Evolutionary conservation across 2,329 filamentous ascomycete genomes (phyloP), one percentile per base, ranked within the genome.

Genomic region (Anisogramma anomala): DNA sequence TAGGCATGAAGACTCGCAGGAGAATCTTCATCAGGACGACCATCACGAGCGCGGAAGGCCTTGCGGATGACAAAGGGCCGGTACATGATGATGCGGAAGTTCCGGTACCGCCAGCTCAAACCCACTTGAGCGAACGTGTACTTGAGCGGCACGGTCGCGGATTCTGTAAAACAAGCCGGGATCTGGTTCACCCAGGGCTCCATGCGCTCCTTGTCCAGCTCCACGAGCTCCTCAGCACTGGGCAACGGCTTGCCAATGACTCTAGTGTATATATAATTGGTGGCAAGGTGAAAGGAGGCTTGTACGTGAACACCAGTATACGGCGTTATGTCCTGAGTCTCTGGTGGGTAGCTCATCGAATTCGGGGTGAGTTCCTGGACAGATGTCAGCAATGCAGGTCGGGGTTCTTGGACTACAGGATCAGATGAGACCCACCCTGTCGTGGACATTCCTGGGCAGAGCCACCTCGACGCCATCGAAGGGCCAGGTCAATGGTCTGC

Each of bases 81-180:
- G 45, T 67, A 68, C 58, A 68, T 66, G 39, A 69, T 63, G 48
- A 69, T 66, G 14, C 64, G 58, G 28, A 69, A 54, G 39, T 69
- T 69, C 6, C 61, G 56, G 28, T 57, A 56, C 10, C 66, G 57
- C 62, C 65, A 68, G 35, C 56, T 56, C 53, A 67, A 63, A 15
- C 68, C 60, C 3, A 58, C 58, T 18, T 67, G 62, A 1, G 60
- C 55, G 9, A 66, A 56, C 0, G 56, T 53, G 40, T 62, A 69
- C 31, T 58, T 57, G 1, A 53, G 40, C 1, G 60, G 59, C 3
- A 65, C 50, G 0, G 42, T 39, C 3, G 53, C 51, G n/a, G 51
- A 40, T 22, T 60, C 57, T 19, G 50, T 48, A 36, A 64, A 65
- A 52, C 58, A 66, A 0, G 51, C 13, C 2, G 63, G 62, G 6